These are phyloP conservation scores for Cudoniella acicularis DNA, from an alignment of 495 filamentous ascomycete species.

Conservation along the genomic window DNA sequence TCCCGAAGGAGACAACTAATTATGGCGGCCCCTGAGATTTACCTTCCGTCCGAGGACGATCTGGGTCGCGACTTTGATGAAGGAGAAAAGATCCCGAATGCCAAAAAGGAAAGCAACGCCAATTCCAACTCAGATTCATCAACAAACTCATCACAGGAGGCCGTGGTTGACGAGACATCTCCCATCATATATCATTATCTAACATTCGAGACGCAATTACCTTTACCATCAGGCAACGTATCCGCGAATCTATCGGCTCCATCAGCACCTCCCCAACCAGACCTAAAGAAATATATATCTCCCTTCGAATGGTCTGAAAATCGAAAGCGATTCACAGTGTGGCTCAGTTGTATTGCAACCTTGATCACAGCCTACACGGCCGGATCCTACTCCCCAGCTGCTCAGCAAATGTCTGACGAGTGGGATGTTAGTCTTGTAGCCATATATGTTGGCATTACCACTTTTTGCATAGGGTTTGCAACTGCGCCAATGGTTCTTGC, in stretches of 20 bases:
- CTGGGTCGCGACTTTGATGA: constrained; percentile 6
- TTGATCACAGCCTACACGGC: constrained; percentile 77
- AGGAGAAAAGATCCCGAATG: neutral
- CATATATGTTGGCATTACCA: constrained; percentile 72
- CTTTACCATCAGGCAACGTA: constrained; percentile 46
- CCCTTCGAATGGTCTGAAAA: constrained; percentile 70
- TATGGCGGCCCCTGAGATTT: constrained; percentile 19
- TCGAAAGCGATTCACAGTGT: constrained; percentile 70
- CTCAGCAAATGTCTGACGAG: constrained; percentile 56
- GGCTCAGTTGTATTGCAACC: constrained; percentile 71
- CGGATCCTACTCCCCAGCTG: constrained; percentile 71
- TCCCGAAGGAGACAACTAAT: no score
- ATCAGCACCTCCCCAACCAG: constrained; percentile 51
- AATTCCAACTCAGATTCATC: neutral
- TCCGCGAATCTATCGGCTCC: constrained; percentile 31
- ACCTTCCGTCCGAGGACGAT: constrained; percentile 5
- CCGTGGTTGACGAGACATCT: constrained; percentile 2
- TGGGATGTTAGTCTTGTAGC: constrained; percentile 62
- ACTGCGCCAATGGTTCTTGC: constrained; percentile 87
- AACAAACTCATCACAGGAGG: neutral
- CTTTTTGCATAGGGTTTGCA: constrained; percentile 80
- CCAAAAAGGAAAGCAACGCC: neutral
- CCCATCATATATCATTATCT: constrained; percentile 67
- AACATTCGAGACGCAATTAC: constrained; percentile 65
- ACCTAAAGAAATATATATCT: constrained; percentile 62